Percentiles rank a stretch among this genome's conserved stretches.
phyloP scores from a whole-genome alignment of 345 rosid species.

The Durio zibethinus region DNA sequence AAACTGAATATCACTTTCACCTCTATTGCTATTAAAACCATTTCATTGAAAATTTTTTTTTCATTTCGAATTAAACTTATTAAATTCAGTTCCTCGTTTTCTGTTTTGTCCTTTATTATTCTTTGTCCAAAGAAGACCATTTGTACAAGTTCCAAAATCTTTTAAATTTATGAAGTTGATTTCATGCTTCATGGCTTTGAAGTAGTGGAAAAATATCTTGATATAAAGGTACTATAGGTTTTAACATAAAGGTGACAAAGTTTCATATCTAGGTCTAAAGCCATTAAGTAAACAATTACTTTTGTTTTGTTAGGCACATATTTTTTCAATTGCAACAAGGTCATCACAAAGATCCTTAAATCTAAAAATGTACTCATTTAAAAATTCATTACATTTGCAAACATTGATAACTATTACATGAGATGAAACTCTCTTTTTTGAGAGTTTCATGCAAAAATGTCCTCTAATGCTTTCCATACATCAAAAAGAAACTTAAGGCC shows the following conservation, averaged over 20 bases:
- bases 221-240: background rate
- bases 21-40: background rate
- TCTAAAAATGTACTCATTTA: background rate
- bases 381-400: background rate
- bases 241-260: background rate
- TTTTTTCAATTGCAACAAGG: background rate
- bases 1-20: background rate
- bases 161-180: background rate
- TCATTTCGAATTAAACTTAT: background rate
- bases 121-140: background rate
- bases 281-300: background rate
- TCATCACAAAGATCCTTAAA: background rate
- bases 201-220: background rate
- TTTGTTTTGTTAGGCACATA: background rate
- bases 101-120: background rate
- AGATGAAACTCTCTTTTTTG: conserved; percentile 1
- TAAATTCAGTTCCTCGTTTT: background rate
- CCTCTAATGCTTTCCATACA: background rate
- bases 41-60: background rate
- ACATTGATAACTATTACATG: background rate
- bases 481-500: background rate
- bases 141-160: background rate
- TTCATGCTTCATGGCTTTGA: background rate
- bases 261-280: background rate
- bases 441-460: background rate